Conservation (phyloP, 1,284 basidiomycete genomes). For the Puccinia brachypodii region DNA sequence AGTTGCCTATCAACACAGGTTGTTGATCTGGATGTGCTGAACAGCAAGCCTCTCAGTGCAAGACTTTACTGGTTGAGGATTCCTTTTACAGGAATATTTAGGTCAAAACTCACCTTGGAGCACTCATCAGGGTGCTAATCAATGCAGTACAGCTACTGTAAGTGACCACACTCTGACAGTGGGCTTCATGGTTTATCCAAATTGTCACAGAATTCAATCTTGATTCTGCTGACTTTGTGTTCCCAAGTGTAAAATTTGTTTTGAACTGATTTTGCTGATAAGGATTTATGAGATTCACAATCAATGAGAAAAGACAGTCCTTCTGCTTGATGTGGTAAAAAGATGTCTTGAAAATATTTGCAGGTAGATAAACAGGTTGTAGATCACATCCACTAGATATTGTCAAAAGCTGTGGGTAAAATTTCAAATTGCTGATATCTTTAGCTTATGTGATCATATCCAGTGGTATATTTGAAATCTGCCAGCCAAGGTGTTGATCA, state of each 20-base stretch:
- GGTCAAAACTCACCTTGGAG: too few relatives aligned
- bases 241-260: neutral
- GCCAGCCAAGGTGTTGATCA: neutral
- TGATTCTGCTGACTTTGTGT: neutral
- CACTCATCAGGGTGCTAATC: too few relatives aligned
- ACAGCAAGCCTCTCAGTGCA: too few relatives aligned
- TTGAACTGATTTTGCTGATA: neutral
- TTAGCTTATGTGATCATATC: neutral
- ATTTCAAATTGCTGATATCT: neutral
- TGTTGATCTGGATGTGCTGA: too few relatives aligned
- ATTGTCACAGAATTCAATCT: neutral
- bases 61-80: too few relatives aligned
- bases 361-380: neutral
- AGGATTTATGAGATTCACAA: neutral
- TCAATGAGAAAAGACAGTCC: slow-evolving; percentile 11
- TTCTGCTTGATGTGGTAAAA: slow-evolving; percentile 1
- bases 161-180: too few relatives aligned
- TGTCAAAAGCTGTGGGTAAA: neutral
- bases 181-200: neutral
- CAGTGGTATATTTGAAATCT: neutral
- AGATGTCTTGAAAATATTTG: neutral
- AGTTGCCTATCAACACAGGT: too few relatives aligned
- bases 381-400: slow-evolving; percentile 10
- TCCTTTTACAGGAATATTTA: too few relatives aligned
- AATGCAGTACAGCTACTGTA: too few relatives aligned